Evolutionary conservation across 1,139 yeast genomes (phyloP), one percentile per base, ranked within the genome.

Genomic region (Candida freyschussii): DNA sequence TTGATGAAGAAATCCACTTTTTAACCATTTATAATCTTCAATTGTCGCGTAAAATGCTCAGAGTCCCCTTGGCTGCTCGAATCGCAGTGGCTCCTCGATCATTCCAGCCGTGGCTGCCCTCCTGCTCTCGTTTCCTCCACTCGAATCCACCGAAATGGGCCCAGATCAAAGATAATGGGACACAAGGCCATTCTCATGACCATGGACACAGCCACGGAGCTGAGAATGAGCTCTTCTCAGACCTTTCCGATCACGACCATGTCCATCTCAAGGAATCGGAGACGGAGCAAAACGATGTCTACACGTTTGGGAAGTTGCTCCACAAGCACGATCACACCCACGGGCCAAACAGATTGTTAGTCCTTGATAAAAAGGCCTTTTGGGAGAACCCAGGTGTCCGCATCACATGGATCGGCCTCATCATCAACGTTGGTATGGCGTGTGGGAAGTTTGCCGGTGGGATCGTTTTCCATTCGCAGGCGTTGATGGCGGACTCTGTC

Each of bases 401-500:
- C 43, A 87, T 91, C 50, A 91, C 98, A 1, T 82, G 95, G 86
- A 67, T 89, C 32, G 98, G 98, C 0, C 67, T 91, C 26, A 60
- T 79, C 20, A 86, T 84, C 33, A 91, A 91, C 53, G 74, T 86
- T 12, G 77, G 82, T 13, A 79, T 91, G 81, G 96, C 95, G 0
- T 65, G 74, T 6, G 79, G 93, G 19, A 91, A 91, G 56, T 91
- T 87, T 16, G 58, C 78, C 17, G 97, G 97, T 17, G 98, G 98
- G 4, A 68, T 86, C 13, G 77, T 77, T 29, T 91, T 91, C 71
- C 95, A 91, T 57, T 91, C 98, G 0, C 96, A 89, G 57, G 91
- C 96, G 1, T 69, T 91, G 39, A 59, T 89, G 25, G 98, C 98
- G 1, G 98, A 91, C 57, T 89, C 97, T 1, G 79, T 87, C 24